Conservation (phyloP, 306 rosid species). For the Cicer pinnatifidum region DNA sequence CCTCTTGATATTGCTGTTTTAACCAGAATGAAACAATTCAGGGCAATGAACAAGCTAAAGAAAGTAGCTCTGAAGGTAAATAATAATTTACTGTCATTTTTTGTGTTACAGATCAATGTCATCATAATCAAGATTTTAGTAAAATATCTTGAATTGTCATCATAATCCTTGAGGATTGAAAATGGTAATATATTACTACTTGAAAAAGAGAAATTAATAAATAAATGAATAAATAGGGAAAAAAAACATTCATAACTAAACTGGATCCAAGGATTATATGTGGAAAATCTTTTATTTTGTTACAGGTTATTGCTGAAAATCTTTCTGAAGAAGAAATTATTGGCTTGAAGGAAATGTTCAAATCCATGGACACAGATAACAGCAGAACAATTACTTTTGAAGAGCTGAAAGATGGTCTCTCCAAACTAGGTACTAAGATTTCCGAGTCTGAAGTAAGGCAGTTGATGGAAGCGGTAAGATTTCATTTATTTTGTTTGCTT, state of each 20-base stretch:
- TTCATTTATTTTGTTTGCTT: conserved; percentile 28
- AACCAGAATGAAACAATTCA: conserved; percentile 92
- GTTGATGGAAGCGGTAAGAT: conserved; percentile 88
- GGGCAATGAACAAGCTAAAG: conserved; percentile 97
- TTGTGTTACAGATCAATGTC: conserved; percentile 17
- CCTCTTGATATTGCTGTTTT: conserved; percentile 95
- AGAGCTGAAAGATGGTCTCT: conserved; percentile 91
- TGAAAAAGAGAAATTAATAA: conserved; percentile 6
- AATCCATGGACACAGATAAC: conserved; percentile 92
- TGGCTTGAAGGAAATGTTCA: conserved; percentile 93
- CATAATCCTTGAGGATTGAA: background rate
- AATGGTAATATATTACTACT: conserved; percentile 6
- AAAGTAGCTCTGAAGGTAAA: conserved; percentile 93
- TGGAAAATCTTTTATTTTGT: conserved; percentile 30
- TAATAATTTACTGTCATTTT: conserved; percentile 5
- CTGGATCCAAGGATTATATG: conserved; percentile 27
- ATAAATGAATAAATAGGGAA: background rate
- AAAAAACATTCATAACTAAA: conserved; percentile 20
- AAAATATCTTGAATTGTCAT: conserved; percentile 4
- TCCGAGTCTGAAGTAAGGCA: conserved; percentile 91
- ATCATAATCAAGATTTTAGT: conserved; percentile 8
- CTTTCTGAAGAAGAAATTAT: conserved; percentile 94
- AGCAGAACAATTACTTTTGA: conserved; percentile 91
- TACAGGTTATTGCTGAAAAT: conserved; percentile 88
- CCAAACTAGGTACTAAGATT: conserved; percentile 83